These are phyloP conservation scores for Penicillium psychrofluorescens DNA, from an alignment of 495 filamentous ascomycete genomes.

Conservation along the genomic window DNA sequence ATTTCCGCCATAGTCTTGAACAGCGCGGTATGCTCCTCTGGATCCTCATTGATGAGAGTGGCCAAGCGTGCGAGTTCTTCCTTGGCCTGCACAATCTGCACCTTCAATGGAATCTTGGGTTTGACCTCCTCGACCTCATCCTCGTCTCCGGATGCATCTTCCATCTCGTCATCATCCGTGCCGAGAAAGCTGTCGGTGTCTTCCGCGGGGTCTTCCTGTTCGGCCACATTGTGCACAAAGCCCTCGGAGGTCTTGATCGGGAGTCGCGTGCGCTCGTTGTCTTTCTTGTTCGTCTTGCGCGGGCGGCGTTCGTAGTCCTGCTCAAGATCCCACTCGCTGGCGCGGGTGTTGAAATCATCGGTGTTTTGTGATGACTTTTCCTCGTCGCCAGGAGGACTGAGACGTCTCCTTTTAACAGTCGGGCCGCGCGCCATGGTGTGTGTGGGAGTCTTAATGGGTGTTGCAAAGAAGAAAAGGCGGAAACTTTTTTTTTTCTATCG, in stretches of 20 bases:
- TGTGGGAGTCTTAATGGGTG: slow-evolving; percentile 5
- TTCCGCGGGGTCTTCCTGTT: slow-evolving; percentile 35
- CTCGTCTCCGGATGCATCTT: slow-evolving; percentile 25
- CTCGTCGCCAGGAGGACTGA: slow-evolving; percentile 44
- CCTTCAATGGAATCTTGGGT: slow-evolving; percentile 58
- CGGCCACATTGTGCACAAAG: slow-evolving; percentile 53
- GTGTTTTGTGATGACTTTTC: slow-evolving; percentile 27
- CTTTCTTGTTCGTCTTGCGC: slow-evolving; percentile 63
- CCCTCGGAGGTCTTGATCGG: slow-evolving; percentile 79
- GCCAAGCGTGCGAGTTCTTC: slow-evolving; percentile 87
- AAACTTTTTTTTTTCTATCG: no score
- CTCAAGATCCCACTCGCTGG: slow-evolving; percentile 75
- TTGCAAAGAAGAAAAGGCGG: slow-evolving; percentile 13
- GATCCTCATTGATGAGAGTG: slow-evolving; percentile 76
- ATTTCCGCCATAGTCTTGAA: slow-evolving; percentile 74
- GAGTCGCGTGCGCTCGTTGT: slow-evolving; percentile 64
- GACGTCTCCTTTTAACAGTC: slow-evolving; percentile 45
- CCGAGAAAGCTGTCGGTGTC: slow-evolving; percentile 45
- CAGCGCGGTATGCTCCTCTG: slow-evolving; percentile 76
- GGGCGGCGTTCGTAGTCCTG: slow-evolving; percentile 80
- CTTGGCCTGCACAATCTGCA: slow-evolving; percentile 80
- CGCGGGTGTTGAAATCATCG: slow-evolving; percentile 32
- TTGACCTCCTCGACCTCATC: slow-evolving; percentile 45
- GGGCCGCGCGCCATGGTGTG: slow-evolving; percentile 41
- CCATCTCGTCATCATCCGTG: slow-evolving; percentile 39